Percentiles rank a stretch among this genome's conserved stretches.
phyloP scores from a whole-genome alignment of 768 basidiomycete genomes.

The Auricularia cornea region DNA sequence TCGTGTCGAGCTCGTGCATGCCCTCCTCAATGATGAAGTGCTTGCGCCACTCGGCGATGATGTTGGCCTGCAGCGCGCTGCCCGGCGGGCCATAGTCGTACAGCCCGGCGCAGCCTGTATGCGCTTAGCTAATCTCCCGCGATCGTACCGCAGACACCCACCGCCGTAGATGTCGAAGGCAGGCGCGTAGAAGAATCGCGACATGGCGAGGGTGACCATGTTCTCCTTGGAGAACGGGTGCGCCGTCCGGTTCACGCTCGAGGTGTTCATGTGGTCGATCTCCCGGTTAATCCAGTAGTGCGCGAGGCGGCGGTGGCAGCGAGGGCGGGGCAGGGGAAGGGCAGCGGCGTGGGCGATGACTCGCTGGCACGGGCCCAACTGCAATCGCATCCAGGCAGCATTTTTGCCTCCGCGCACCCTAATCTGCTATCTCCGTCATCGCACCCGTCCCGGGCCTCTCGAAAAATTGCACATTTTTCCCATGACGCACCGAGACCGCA shows the following conservation, averaged over 20 bases:
- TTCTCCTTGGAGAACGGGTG: slow-evolving; percentile 82
- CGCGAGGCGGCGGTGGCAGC: too few relatives aligned
- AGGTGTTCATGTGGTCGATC: slow-evolving; percentile 5
- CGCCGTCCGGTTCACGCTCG: slow-evolving; percentile 65
- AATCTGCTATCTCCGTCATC: too few relatives aligned
- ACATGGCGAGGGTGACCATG: slow-evolving; percentile 77
- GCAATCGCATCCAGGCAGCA: too few relatives aligned
- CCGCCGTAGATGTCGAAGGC: slow-evolving; percentile 99
- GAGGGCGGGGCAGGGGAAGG: too few relatives aligned
- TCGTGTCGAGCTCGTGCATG: slow-evolving; percentile 98
- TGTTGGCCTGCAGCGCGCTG: slow-evolving; percentile 91
- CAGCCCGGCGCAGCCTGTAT: slow-evolving; percentile 89
- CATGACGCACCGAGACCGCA: too few relatives aligned
- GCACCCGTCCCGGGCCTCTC: too few relatives aligned
- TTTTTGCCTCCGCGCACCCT: too few relatives aligned
- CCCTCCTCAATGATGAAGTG: slow-evolving; percentile 98
- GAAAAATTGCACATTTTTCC: too few relatives aligned
- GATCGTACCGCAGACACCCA: too few relatives aligned
- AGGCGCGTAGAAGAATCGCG: slow-evolving; percentile 95
- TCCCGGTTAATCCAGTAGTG: not conserved
- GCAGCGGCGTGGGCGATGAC: too few relatives aligned
- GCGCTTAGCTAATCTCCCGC: too few relatives aligned
- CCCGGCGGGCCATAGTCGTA: slow-evolving; percentile 99
- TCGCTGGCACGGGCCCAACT: too few relatives aligned
- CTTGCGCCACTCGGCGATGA: slow-evolving; percentile 91